Conservation (phyloP, 1,284 basidiomycete species). For the Uromyces viciae-fabae region DNA sequence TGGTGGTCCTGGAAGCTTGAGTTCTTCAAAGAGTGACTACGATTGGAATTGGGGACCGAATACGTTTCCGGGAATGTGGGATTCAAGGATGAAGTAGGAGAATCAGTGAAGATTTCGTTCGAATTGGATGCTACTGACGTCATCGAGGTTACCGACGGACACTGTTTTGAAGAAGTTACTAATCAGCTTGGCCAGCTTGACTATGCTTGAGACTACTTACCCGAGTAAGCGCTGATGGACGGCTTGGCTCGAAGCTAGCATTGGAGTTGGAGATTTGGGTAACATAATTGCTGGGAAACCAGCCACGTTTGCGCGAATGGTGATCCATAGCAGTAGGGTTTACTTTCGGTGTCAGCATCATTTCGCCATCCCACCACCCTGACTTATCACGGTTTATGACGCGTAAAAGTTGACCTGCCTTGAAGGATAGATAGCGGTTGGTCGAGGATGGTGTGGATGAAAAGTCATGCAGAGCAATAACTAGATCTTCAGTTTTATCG, state of each 20-base stretch:
- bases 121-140: conserved; percentile 41
- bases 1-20: neutral
- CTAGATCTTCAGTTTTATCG: conserved; percentile 4
- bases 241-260: neutral
- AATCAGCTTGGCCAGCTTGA: neutral
- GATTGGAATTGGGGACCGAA: neutral
- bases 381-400: conserved; percentile 79
- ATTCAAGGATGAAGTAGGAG: neutral
- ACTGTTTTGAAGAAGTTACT: conserved; percentile 4
- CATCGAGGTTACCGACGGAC: conserved; percentile 46
- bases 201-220: conserved; percentile 5
- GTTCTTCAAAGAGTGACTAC: neutral
- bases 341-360: conserved; percentile 61
- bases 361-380: conserved; percentile 98
- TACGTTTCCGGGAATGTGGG: conserved; percentile 1
- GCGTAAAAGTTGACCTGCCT: conserved; percentile 81
- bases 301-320: conserved; percentile 63
- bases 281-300: conserved; percentile 82
- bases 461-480: conserved; percentile 36
- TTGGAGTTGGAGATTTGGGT: neutral
- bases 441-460: conserved; percentile 3
- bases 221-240: neutral
- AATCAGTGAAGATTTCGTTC: neutral
- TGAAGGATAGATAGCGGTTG: conserved; percentile 75
- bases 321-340: neutral